Evolutionary conservation across 495 filamentous ascomycete genomes (phyloP), one percentile per base, ranked within the genome.

Genomic region (Podospora conica): DNA sequence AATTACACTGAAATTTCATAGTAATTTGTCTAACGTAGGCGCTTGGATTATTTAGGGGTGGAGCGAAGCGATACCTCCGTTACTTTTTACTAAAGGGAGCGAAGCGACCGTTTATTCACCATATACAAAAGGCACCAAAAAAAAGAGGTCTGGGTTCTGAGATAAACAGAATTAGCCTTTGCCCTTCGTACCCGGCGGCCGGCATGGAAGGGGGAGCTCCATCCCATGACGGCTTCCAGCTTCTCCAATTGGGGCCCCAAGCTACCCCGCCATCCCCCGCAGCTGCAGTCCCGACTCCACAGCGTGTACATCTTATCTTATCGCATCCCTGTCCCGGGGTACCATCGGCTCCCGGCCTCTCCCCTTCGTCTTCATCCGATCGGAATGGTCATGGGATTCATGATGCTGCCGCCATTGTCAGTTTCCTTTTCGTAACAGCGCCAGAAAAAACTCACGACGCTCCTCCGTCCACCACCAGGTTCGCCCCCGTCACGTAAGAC

Each of bases 381-480:
- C 22, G 80, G 80, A 31, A 81, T 76, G 15, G 77, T 80, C 63
- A 81, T 71, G 24, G 78, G 79, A 61, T 78, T 79, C 77, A 79
- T 77, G 1, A 72, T 72, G 58, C 76, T 78, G 58, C 58, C 3
- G 58, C 58, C 3, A 57, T 53, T n/a, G 33, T 67, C 28, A 58
- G 21, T n/a, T 28, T 25, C 22, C 22, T 3, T 15, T 12, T 24
- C 21, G 20, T 60, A 58, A n/a, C 23, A 31, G n/a, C n/a, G n/a
- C n/a, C 25, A n/a, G 28, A 53, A 24, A 53, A 55, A 31, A 69
- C 76, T 66, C 55, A 79, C 78, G 79, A 77, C 65, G 85, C 83
- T 5, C 83, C 83, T 20, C 83, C 84, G 69, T 87, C 83, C 27
- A 87, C 83, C 22, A 85, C 75, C 64, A 86, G 67, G 68, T 85